A percentile compares a stretch with the other conserved stretches of the same genome.
These are phyloP conservation scores for Penicillium sp. DNA, from an alignment of 2,329 filamentous ascomycete species.

Conservation along the genomic window DNA sequence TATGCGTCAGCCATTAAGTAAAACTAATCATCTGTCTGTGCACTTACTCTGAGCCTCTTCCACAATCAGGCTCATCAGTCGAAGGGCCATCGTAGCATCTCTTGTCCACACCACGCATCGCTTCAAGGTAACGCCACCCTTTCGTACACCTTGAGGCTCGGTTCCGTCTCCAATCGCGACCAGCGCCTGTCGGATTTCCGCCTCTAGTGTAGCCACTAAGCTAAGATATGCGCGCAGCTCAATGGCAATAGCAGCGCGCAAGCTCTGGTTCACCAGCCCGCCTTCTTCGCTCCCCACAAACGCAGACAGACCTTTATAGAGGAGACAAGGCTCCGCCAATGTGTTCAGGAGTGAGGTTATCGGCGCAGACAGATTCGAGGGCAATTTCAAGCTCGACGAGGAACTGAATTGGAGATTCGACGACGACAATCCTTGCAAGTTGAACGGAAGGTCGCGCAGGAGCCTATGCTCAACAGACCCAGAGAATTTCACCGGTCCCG, in stretches of 20 bases:
- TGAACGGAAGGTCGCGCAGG: constrained; percentile 82
- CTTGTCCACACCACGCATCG: constrained; percentile 95
- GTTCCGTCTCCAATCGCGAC: constrained; percentile 59
- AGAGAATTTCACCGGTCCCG: constrained; percentile 38
- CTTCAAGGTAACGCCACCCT: constrained; percentile 88
- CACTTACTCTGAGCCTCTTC: constrained; percentile 74
- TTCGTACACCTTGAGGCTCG: constrained; percentile 69
- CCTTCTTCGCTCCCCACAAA: constrained; percentile 80
- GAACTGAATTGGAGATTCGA: constrained; percentile 75
- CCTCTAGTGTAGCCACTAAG: constrained; percentile 86
- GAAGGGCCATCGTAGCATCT: constrained; percentile 91
- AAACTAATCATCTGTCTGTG: not conserved
- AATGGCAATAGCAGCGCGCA: constrained; percentile 77
- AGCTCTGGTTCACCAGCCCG: constrained; percentile 85
- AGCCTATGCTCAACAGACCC: constrained; percentile 65
- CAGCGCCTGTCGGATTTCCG: constrained; percentile 81
- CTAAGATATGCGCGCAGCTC: constrained; percentile 88
- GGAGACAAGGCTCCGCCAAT: constrained; percentile 86
- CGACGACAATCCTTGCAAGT: constrained; percentile 86
- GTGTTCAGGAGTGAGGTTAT: constrained; percentile 84
- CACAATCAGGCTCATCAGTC: constrained; percentile 89
- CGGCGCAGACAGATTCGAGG: constrained; percentile 74
- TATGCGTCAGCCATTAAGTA: constrained; percentile 7
- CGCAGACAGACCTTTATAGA: constrained; percentile 75
- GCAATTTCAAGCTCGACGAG: constrained; percentile 69